phyloP scores from a whole-genome alignment of 495 filamentous ascomycete species.

The Rusavskia elegans region DNA sequence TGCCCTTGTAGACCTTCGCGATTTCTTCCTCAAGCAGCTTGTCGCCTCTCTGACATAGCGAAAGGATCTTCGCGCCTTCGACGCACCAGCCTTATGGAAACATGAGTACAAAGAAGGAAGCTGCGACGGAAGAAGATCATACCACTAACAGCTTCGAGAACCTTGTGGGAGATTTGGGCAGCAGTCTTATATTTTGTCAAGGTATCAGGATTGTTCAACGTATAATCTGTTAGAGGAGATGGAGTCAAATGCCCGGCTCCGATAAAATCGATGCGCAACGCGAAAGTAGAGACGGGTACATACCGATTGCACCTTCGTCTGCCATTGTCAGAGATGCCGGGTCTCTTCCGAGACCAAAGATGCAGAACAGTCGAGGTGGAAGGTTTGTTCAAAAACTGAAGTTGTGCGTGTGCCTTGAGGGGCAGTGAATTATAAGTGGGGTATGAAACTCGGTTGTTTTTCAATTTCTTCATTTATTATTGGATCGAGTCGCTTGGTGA shows the following conservation, averaged over 20 bases:
- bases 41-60: conserved; percentile 89
- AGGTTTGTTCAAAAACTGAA: too few relatives aligned
- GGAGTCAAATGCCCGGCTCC: not conserved
- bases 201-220: conserved; percentile 89
- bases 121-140: conserved; percentile 8
- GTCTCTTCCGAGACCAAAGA: not conserved
- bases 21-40: conserved; percentile 87
- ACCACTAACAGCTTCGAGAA: conserved; percentile 70
- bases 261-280: not conserved
- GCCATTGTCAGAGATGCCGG: conserved; percentile 5
- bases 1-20: conserved; percentile 92
- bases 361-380: not conserved
- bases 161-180: conserved; percentile 84
- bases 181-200: conserved; percentile 98
- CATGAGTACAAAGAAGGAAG: conserved; percentile 12
- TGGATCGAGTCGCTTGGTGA: not conserved
- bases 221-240: conserved; percentile 50
- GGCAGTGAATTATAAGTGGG: not conserved
- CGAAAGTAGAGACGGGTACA: not conserved
- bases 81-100: conserved; percentile 46
- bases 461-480: not conserved
- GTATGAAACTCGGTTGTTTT: not conserved
- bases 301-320: conserved; percentile 11
- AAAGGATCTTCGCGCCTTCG: conserved; percentile 79
- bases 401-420: not conserved